Evolutionary conservation across 176 grass and related monocot genomes (phyloP).

Genomic region (Oryza glaberrima): DNA sequence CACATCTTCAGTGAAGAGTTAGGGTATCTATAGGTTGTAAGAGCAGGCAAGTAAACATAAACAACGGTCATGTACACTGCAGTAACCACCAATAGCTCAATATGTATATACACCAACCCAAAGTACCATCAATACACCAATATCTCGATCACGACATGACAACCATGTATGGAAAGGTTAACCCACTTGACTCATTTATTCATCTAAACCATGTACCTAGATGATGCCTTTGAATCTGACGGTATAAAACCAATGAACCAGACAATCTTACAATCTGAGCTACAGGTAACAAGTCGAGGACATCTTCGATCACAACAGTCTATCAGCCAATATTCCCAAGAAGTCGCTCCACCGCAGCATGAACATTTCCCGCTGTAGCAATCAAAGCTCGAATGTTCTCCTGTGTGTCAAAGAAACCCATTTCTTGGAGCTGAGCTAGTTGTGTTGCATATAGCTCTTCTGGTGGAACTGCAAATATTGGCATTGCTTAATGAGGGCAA

Average conservation of each 20-base stretch:
- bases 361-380: constrained; percentile 67
- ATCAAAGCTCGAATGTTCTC: constrained; percentile 74
- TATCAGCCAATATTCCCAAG: constrained; percentile 68
- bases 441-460: constrained; percentile 76
- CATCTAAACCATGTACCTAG: constrained; percentile 43
- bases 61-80: constrained; percentile 44
- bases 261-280: constrained; percentile 29
- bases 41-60: neutral
- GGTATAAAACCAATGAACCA: constrained; percentile 47
- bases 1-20: neutral
- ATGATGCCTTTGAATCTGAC: constrained; percentile 33
- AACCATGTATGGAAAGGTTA: constrained; percentile 40
- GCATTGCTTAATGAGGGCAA: neutral
- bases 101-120: constrained; percentile 59
- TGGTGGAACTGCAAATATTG: constrained; percentile 50
- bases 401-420: constrained; percentile 77
- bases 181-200: constrained; percentile 40
- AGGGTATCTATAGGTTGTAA: neutral
- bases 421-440: constrained; percentile 74
- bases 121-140: constrained; percentile 37
- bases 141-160: constrained; percentile 32
- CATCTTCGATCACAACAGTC: neutral
- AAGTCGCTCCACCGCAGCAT: constrained; percentile 77
- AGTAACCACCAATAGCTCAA: constrained; percentile 20
- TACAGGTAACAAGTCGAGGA: neutral